Evolutionary conservation across 805 yeast species (phyloP).

Genomic region (Grigorovia transvaalensis): DNA sequence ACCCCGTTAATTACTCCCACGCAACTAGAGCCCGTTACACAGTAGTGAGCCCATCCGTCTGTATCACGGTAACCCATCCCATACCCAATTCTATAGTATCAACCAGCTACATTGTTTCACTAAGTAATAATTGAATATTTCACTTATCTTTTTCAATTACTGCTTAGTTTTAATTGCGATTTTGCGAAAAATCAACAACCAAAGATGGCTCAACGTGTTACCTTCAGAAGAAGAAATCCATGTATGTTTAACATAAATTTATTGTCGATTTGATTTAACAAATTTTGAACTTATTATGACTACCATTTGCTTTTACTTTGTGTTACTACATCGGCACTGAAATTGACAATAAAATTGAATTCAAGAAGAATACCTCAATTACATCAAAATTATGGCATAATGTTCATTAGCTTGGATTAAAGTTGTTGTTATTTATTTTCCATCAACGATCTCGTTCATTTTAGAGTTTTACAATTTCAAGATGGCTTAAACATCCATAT

Average conservation of each 20-base stretch:
- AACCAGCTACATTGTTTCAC: background rate
- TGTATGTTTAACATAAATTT: slow-evolving; percentile 48
- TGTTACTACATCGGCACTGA: too few species aligned
- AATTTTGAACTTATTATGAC: too few species aligned
- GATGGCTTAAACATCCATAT: too few species aligned
- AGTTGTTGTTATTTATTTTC: too few species aligned
- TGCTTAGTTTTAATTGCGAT: background rate
- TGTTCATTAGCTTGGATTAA: too few species aligned
- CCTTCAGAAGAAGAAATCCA: slow-evolving; percentile 98
- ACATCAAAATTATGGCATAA: too few species aligned
- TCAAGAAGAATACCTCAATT: too few species aligned
- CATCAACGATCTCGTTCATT: too few species aligned
- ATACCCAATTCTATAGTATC: background rate
- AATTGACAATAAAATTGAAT: too few species aligned
- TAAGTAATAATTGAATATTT: background rate
- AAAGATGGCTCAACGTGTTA: slow-evolving; percentile 98
- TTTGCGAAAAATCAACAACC: slow-evolving; percentile 9
- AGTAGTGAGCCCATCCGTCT: too few species aligned
- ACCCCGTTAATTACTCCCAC: background rate
- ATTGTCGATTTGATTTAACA: background rate
- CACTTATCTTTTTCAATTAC: background rate
- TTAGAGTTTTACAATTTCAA: too few species aligned
- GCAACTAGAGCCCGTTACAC: background rate
- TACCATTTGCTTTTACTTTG: too few species aligned
- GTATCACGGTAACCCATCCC: background rate